phyloP scores from a whole-genome alignment of 2,329 filamentous ascomycete genomes.

The Tolypocladium inflatum region DNA sequence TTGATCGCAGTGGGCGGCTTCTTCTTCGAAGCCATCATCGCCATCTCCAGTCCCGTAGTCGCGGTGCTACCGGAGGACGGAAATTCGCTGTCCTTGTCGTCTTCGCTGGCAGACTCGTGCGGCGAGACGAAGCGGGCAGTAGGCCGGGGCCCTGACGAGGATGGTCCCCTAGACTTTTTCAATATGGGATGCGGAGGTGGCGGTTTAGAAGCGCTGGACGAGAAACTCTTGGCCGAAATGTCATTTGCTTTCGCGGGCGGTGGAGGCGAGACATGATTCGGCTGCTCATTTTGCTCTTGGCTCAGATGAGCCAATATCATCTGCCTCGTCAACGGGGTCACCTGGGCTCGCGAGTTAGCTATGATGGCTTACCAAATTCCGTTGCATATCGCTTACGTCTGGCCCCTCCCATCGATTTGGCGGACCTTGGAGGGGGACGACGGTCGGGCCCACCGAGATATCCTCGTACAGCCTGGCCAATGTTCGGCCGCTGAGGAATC shows the following conservation, averaged over 20 bases:
- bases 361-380: neutral
- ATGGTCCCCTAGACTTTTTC: slow-evolving; percentile 48
- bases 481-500: slow-evolving; percentile 39
- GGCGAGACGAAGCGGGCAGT: slow-evolving; percentile 53
- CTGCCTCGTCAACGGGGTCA: slow-evolving; percentile 17
- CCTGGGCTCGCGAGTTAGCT: slow-evolving; percentile 9
- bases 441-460: slow-evolving; percentile 48
- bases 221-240: slow-evolving; percentile 15
- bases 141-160: slow-evolving; percentile 42
- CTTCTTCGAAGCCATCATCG: slow-evolving; percentile 16
- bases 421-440: slow-evolving; percentile 45
- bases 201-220: slow-evolving; percentile 33
- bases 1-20: slow-evolving; percentile 18
- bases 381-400: slow-evolving; percentile 25
- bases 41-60: slow-evolving; percentile 19
- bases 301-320: slow-evolving; percentile 15
- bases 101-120: slow-evolving; percentile 35
- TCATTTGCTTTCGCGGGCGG: slow-evolving; percentile 9
- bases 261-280: slow-evolving; percentile 6
- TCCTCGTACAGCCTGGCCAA: slow-evolving; percentile 47
- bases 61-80: slow-evolving; percentile 31
- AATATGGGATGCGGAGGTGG: slow-evolving; percentile 47
- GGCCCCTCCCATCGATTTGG: slow-evolving; percentile 42
- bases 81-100: slow-evolving; percentile 20
- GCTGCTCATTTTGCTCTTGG: slow-evolving; percentile 5